Evolutionary conservation across 352 stramenopile species (phyloP).

Genomic region (Chrysophaeum taylorii): DNA sequence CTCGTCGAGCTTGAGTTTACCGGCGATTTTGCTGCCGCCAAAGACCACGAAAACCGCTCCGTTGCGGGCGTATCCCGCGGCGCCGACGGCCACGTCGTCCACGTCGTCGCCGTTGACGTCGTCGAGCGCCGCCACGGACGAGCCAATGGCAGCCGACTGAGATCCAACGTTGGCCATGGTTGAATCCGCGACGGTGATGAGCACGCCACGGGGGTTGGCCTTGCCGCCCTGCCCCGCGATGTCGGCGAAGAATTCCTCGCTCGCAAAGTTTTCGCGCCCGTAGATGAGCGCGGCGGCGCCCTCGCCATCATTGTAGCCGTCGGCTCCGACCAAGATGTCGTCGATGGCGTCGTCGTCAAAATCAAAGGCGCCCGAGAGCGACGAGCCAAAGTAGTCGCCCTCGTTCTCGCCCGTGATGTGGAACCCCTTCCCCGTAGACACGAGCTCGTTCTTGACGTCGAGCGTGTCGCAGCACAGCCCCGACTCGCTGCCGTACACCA

Average conservation of each 20-base stretch:
- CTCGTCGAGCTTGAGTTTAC: not conserved
- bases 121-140: not conserved
- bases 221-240: not conserved
- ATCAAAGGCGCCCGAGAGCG: not conserved
- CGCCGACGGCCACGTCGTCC: slow-evolving; percentile 1
- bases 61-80: not conserved
- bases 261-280: slow-evolving; percentile 1
- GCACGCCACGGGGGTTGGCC: not conserved
- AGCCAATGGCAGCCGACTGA: too few relatives aligned
- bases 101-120: slow-evolving; percentile 6
- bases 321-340: slow-evolving; percentile 1
- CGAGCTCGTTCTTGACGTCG: not conserved
- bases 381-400: not conserved
- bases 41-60: slow-evolving; percentile 1
- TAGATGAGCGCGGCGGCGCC: not conserved
- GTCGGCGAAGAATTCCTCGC: not conserved
- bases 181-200: not conserved
- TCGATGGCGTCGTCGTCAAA: slow-evolving; percentile 6
- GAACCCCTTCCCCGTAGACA: not conserved
- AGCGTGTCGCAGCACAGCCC: not conserved
- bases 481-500: slow-evolving; percentile 1
- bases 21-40: not conserved
- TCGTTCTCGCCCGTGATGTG: not conserved
- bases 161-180: too few relatives aligned
- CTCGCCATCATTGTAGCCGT: not conserved